Percentiles rank a stretch among this genome's conserved stretches.
Evolutionary conservation across 257 asterid genomes (phyloP).

Genomic region (Scutellaria galericulata): DNA sequence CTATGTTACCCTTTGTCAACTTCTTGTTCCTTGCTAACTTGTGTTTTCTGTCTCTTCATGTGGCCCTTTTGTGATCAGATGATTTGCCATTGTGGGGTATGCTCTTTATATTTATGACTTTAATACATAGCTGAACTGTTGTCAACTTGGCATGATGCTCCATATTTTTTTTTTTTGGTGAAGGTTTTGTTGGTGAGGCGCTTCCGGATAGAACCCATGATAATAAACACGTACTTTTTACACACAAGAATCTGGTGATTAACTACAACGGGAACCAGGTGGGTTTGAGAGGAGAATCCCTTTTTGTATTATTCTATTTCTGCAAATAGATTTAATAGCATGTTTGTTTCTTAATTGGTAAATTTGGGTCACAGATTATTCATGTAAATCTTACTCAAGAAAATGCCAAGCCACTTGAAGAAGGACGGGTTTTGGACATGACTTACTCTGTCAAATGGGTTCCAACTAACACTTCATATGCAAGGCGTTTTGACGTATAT

Average conservation of each 20-base stretch:
- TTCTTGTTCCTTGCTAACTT: constrained; percentile 38
- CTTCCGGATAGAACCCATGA: constrained; percentile 61
- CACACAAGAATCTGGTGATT: constrained; percentile 67
- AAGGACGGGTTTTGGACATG: constrained; percentile 65
- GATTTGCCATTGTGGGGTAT: constrained; percentile 89
- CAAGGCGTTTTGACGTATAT: constrained; percentile 79
- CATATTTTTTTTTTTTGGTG: constrained; percentile 17
- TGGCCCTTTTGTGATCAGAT: constrained; percentile 53
- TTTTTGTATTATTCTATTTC: background rate
- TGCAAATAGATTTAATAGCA: background rate
- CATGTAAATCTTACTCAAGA: constrained; percentile 78
- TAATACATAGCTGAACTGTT: background rate
- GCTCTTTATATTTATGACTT: constrained; percentile 25
- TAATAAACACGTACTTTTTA: constrained; percentile 58
- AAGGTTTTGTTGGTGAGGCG: constrained; percentile 77
- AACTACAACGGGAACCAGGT: constrained; percentile 77
- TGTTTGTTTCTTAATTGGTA: constrained; percentile 5
- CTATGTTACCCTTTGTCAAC: background rate
- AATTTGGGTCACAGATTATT: constrained; percentile 58
- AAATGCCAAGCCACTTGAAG: constrained; percentile 60
- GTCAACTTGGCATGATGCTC: constrained; percentile 24
- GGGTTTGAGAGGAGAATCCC: constrained; percentile 8
- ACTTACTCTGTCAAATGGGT: constrained; percentile 82
- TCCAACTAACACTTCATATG: constrained; percentile 61
- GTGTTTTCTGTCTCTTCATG: constrained; percentile 34